Conservation (phyloP, 768 basidiomycete species). For the Roridomyces roridus region DNA sequence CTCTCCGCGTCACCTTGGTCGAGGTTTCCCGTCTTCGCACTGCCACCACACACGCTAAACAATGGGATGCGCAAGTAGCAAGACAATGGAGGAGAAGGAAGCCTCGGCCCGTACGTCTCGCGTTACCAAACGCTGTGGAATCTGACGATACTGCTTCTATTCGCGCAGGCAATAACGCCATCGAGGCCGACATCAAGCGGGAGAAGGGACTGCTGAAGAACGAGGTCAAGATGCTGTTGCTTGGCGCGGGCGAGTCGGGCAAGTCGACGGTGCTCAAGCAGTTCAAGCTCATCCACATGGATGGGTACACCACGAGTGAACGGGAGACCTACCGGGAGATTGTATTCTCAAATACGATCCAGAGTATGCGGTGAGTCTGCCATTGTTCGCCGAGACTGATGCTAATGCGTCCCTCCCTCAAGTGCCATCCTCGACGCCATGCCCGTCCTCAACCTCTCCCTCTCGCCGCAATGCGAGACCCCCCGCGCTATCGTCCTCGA, state of each 20-base stretch:
- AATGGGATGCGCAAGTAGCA: too few species aligned
- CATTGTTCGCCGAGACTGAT: background rate
- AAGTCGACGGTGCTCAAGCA: slow-evolving; percentile 96
- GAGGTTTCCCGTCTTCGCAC: too few species aligned
- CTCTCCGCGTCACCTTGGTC: too few species aligned
- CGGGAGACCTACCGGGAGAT: slow-evolving; percentile 95
- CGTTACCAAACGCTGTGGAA: too few species aligned
- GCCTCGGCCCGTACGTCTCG: too few species aligned
- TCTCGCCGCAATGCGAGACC: slow-evolving; percentile 73
- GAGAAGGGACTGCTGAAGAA: slow-evolving; percentile 90
- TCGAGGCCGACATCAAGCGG: slow-evolving; percentile 88
- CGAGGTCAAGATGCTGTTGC: slow-evolving; percentile 93
- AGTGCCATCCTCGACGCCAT: slow-evolving; percentile 94
- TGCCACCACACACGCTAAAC: too few species aligned
- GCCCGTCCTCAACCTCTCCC: slow-evolving; percentile 78
- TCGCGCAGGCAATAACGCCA: slow-evolving; percentile 84
- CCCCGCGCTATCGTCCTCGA: slow-evolving; percentile 71
- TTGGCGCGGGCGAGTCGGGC: slow-evolving; percentile 97
- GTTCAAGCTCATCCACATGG: slow-evolving; percentile 96
- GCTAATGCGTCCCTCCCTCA: background rate
- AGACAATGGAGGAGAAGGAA: too few species aligned
- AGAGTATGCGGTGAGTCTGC: slow-evolving; percentile 85
- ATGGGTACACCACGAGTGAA: slow-evolving; percentile 86
- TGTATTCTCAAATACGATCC: slow-evolving; percentile 91
- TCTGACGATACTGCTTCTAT: background rate